phyloP scores from a whole-genome alignment of 148 eudicot species.

The Amaranthus hypochondriacus region DNA sequence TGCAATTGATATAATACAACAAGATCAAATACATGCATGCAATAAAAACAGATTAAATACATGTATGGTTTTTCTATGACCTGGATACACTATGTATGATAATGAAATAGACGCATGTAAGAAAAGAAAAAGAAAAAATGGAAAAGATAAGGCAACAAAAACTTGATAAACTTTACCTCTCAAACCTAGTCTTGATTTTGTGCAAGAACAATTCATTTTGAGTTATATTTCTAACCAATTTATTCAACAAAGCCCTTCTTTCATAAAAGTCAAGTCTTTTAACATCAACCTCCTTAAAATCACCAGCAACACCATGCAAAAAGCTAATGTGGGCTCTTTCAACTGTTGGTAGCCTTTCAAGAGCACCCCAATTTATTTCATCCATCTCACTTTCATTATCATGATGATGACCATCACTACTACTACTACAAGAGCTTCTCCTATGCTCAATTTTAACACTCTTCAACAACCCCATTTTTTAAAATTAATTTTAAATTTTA shows the following conservation, averaged over 20 bases:
- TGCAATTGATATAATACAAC: too few relatives aligned
- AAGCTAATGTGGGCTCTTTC: conserved; percentile 19
- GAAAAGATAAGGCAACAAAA: not conserved
- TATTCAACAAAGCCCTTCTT: conserved; percentile 27
- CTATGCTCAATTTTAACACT: conserved; percentile 13
- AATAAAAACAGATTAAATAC: too few relatives aligned
- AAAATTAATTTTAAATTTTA: too few relatives aligned
- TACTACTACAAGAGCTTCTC: conserved; percentile 7
- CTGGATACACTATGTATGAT: too few relatives aligned
- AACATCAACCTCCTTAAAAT: conserved; percentile 21
- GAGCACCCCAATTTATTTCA: conserved; percentile 19
- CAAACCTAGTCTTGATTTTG: conserved; percentile 19
- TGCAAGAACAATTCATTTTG: conserved; percentile 22
- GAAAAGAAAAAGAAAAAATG: not conserved
- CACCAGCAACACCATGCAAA: conserved; percentile 28
- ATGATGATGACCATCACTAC: not conserved
- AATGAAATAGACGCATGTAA: too few relatives aligned
- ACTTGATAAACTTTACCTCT: not conserved
- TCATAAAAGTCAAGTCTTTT: conserved; percentile 8
- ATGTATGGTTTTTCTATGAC: too few relatives aligned
- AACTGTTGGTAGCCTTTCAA: conserved; percentile 20
- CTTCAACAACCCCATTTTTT: conserved; percentile 16
- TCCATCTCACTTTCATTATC: conserved; percentile 4
- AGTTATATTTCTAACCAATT: conserved; percentile 19
- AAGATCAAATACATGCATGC: too few relatives aligned